Percentiles rank a stretch among this genome's conserved stretches.
Conservation (phyloP, 495 filamentous ascomycete species). For the Cetradonia linearis region DNA sequence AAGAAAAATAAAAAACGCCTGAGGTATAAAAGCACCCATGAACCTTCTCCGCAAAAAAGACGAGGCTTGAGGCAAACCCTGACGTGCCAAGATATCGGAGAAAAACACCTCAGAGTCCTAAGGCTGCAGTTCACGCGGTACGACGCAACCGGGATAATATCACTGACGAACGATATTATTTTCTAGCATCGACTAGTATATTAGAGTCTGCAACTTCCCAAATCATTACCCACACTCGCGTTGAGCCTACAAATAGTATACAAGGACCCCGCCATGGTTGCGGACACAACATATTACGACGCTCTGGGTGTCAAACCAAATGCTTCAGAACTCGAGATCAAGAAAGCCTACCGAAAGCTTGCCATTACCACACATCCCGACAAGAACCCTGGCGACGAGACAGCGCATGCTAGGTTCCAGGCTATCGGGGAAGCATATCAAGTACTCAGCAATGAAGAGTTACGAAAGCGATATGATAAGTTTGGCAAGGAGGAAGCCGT, state of each 20-base stretch:
- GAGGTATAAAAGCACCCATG: conserved; percentile 4
- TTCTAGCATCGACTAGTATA: background rate
- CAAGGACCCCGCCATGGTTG: conserved; percentile 51
- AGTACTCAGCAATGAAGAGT: conserved; percentile 76
- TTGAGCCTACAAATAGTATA: background rate
- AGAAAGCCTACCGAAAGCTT: conserved; percentile 97
- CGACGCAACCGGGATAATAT: background rate
- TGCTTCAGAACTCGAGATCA: conserved; percentile 92
- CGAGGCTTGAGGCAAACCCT: background rate
- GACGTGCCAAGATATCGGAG: conserved; percentile 1
- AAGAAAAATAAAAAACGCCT: no score
- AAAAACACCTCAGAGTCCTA: background rate
- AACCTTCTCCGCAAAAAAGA: conserved; percentile 1
- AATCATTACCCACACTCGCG: no score
- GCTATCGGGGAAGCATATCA: conserved; percentile 97
- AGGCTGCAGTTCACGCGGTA: conserved; percentile 1
- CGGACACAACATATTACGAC: conserved; percentile 84
- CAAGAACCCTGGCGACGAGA: conserved; percentile 95
- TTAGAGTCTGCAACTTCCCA: background rate
- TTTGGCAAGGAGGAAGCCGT: conserved; percentile 88
- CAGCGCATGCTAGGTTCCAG: conserved; percentile 89
- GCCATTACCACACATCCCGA: conserved; percentile 81
- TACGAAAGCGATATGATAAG: conserved; percentile 89
- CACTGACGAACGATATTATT: background rate
- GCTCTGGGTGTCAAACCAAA: conserved; percentile 76